phyloP scores from a whole-genome alignment of 805 yeast species.

The Naumovozyma dairenensis region DNA sequence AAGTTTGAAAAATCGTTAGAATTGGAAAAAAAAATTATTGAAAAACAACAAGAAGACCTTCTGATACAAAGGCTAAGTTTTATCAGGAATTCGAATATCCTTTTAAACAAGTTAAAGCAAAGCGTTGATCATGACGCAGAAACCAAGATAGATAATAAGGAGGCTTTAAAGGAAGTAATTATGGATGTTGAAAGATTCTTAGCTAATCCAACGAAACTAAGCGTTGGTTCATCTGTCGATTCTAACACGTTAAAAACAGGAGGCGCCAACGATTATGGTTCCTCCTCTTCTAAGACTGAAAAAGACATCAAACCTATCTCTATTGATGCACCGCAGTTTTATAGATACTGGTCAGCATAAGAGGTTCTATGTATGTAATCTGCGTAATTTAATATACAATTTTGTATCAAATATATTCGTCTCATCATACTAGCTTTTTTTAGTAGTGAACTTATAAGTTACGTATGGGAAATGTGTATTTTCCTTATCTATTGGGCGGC shows the following conservation, averaged over 20 bases:
- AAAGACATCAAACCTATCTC: slow-evolving; percentile 44
- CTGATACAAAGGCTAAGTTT: slow-evolving; percentile 59
- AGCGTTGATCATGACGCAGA: slow-evolving; percentile 13
- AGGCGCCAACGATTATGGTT: neutral
- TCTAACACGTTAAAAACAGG: neutral
- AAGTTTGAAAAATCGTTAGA: slow-evolving; percentile 59
- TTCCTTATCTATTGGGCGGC: too few relatives aligned
- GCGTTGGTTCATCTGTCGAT: slow-evolving; percentile 12
- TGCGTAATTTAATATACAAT: too few relatives aligned
- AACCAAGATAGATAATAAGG: slow-evolving; percentile 13
- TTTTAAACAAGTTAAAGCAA: slow-evolving; percentile 33
- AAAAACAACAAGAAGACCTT: slow-evolving; percentile 55
- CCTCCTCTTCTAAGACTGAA: slow-evolving; percentile 21
- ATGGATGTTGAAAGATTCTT: slow-evolving; percentile 21
- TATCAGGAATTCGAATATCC: slow-evolving; percentile 44
- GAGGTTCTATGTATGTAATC: too few relatives aligned
- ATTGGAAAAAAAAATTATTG: slow-evolving; percentile 48
- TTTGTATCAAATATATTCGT: too few relatives aligned
- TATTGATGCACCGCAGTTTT: slow-evolving; percentile 49
- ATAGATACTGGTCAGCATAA: slow-evolving; percentile 58
- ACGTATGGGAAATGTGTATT: too few relatives aligned
- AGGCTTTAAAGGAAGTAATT: slow-evolving; percentile 11
- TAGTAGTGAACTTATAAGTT: too few relatives aligned
- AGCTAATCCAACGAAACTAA: slow-evolving; percentile 25
- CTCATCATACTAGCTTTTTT: too few relatives aligned